Percentiles rank a stretch among this genome's conserved stretches.
Evolutionary conservation across 495 filamentous ascomycete genomes (phyloP).

Genomic region (Aspergillus steynii): DNA sequence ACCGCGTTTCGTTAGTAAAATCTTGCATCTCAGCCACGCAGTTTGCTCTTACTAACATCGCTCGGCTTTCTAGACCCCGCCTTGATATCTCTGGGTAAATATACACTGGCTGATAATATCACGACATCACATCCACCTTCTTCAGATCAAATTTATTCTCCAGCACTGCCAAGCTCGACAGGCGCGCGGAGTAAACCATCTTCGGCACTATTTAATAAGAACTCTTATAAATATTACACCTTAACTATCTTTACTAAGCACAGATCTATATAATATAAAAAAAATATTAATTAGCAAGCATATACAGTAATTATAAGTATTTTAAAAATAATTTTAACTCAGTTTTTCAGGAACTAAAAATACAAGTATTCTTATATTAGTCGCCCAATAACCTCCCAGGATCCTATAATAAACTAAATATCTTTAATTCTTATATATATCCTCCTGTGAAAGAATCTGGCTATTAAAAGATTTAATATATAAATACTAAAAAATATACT

Average conservation of each 20-base stretch:
- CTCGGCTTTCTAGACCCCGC: constrained; percentile 1
- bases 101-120: background rate
- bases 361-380: background rate
- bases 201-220: constrained; percentile 4
- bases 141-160: constrained; percentile 3
- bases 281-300: constrained; percentile 2
- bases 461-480: constrained; percentile 1
- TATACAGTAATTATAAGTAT: background rate
- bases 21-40: constrained; percentile 1
- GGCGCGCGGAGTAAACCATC: background rate
- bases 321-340: background rate
- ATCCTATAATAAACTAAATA: background rate
- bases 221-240: background rate
- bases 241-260: background rate
- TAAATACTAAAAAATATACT: background rate
- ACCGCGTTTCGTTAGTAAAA: constrained; percentile 3
- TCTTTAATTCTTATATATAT: background rate
- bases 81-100: background rate
- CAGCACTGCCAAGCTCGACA: constrained; percentile 6
- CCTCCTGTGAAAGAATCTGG: background rate
- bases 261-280: constrained; percentile 4
- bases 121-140: background rate
- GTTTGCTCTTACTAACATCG: constrained; percentile 1
- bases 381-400: background rate
- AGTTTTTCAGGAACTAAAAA: constrained; percentile 2